Percentiles rank a stretch among this genome's conserved stretches.
These are phyloP conservation scores for Lactifluus echinatus DNA, from an alignment of 768 basidiomycete species.

Conservation along the genomic window DNA sequence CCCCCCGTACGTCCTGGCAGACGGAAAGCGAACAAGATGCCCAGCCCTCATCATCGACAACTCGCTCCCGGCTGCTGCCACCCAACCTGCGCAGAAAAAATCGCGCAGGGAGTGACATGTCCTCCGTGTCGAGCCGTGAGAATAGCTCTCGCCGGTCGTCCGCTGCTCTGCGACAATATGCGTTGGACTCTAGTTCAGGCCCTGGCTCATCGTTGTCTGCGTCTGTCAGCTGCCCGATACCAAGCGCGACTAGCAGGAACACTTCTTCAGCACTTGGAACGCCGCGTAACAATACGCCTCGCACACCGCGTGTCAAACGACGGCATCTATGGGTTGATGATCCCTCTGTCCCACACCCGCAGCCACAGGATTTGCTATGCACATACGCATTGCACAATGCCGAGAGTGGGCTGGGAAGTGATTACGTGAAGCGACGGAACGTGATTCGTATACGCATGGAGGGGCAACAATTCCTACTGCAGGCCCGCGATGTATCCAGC, in stretches of 20 bases:
- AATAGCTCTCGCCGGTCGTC: conserved; percentile 4
- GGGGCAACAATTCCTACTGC: conserved; percentile 94
- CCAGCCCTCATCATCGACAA: not conserved
- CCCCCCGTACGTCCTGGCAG: not conserved
- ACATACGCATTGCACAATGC: conserved; percentile 81
- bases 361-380: conserved; percentile 47
- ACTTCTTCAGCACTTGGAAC: not conserved
- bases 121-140: not conserved
- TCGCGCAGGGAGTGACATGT: not conserved
- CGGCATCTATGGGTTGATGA: conserved; percentile 16
- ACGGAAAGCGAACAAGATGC: not conserved
- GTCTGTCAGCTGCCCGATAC: not conserved
- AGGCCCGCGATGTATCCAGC: conserved; percentile 71
- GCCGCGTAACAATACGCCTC: not conserved
- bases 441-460: conserved; percentile 88
- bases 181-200: not conserved
- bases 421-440: conserved; percentile 89
- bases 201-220: not conserved
- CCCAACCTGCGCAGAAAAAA: conserved; percentile 13
- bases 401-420: conserved; percentile 90
- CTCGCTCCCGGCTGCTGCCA: conserved; percentile 12
- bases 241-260: not conserved
- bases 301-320: not conserved
- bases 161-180: conserved; percentile 14
- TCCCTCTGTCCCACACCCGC: conserved; percentile 32